Evolutionary conservation across 805 yeast species (phyloP).

Genomic region (Candida fluviatilis): DNA sequence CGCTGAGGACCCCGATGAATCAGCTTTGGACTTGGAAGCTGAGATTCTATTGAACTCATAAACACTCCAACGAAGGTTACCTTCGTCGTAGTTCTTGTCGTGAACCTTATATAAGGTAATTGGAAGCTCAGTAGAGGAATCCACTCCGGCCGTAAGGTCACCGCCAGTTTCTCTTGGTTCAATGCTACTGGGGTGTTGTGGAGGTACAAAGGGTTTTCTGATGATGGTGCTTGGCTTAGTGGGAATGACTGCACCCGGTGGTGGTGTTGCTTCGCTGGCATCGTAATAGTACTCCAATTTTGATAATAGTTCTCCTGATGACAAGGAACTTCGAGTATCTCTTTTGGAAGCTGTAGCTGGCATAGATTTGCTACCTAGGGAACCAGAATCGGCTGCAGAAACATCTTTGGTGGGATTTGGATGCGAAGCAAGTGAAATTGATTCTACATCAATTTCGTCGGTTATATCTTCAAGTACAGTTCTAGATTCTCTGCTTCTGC

Average conservation of each 20-base stretch:
- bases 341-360: slow-evolving; percentile 8
- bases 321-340: slow-evolving; percentile 17
- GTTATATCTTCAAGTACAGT: too few species aligned
- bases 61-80: slow-evolving; percentile 22
- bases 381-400: too few species aligned
- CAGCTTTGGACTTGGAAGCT: neutral
- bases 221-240: neutral
- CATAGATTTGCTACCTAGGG: neutral
- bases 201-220: neutral
- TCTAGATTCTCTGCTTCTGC: too few species aligned
- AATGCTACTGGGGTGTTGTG: too few species aligned
- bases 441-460: too few species aligned
- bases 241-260: neutral
- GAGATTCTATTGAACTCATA: slow-evolving; percentile 14
- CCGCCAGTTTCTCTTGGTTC: neutral
- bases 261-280: slow-evolving; percentile 1
- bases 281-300: slow-evolving; percentile 17
- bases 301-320: slow-evolving; percentile 28
- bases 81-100: slow-evolving; percentile 21
- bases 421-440: too few species aligned
- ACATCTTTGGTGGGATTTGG: too few species aligned
- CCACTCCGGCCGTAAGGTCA: slow-evolving; percentile 26
- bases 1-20: neutral
- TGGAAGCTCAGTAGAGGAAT: slow-evolving; percentile 23
- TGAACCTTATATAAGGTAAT: slow-evolving; percentile 28